Evolutionary conservation across 2,329 filamentous ascomycete genomes (phyloP).

Genomic region (Penicillium polonicum): DNA sequence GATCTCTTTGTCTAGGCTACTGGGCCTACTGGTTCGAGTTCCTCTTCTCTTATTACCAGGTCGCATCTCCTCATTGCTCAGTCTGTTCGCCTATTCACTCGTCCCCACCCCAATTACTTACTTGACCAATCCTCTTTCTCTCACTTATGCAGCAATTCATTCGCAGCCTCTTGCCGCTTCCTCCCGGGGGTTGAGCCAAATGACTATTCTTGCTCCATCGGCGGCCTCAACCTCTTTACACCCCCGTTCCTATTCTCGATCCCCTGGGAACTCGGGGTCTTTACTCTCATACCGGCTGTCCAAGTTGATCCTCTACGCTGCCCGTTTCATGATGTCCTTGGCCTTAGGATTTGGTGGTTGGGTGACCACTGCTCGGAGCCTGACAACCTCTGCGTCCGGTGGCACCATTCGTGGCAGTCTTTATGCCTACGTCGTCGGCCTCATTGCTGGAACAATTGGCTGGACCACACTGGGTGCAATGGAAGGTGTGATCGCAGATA

Average conservation of each 20-base stretch:
- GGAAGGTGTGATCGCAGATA: conserved; percentile 82
- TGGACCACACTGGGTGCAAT: conserved; percentile 91
- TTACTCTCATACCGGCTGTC: conserved; percentile 87
- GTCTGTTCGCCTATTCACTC: conserved; percentile 73
- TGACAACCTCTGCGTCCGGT: conserved; percentile 58
- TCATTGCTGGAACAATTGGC: conserved; percentile 91
- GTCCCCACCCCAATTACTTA: conserved; percentile 82
- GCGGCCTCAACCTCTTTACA: conserved; percentile 65
- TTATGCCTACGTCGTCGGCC: conserved; percentile 90
- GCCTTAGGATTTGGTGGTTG: conserved; percentile 92
- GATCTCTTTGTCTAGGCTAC: conserved; percentile 80
- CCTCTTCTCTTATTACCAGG: conserved; percentile 81
- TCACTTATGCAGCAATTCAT: conserved; percentile 93
- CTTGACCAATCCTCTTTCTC: conserved; percentile 83
- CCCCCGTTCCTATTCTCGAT: conserved; percentile 45
- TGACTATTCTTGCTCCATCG: conserved; percentile 73
- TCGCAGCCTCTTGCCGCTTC: conserved; percentile 77
- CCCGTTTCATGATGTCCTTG: conserved; percentile 85
- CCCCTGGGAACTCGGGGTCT: conserved; percentile 45
- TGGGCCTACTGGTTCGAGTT: conserved; percentile 76
- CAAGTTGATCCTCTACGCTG: conserved; percentile 87
- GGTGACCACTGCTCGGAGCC: conserved; percentile 83
- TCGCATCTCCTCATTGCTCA: conserved; percentile 66
- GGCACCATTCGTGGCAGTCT: conserved; percentile 67
- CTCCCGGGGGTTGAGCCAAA: conserved; percentile 74